Evolutionary conservation across 2,329 filamentous ascomycete species (phyloP), one percentile per base, ranked within the genome.

Genomic region (Xylaria hypoxylon): DNA sequence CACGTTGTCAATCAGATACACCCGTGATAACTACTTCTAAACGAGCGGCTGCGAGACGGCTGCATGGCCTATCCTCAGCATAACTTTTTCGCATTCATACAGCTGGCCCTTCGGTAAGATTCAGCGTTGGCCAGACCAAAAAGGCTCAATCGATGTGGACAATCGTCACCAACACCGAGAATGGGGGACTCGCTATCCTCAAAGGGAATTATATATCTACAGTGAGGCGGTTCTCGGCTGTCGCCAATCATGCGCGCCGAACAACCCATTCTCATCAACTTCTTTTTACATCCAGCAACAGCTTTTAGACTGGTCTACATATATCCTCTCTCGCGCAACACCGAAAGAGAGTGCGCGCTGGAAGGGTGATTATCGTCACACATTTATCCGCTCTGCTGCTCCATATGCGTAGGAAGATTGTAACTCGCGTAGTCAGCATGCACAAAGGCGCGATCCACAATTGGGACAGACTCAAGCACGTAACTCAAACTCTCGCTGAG

Each of bases 391-490:
- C 70, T 69, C 59, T 71, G 69, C 68, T 82, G 81, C 70, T 83
- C 75, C 80, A 89, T 87, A 72, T 89, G 87, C 3, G 86, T 89
- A 1, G 86, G 86, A 64, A 87, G 80, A 69, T 89, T 89, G 72
- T 88, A 89, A 61, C 84, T 87, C 22, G 86, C 83, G 71, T 90
- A 90, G 72, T 90, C 87, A 22, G 88, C 85, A 69, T 91, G 89
- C 17, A 91, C 89, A 79, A 91, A 92, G 0, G 89, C 89, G 63
- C 89, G 82, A 74, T 92, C 89, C 33, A 96, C 92, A 70, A 90
- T 90, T 26, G 92, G 92, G 45, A 96, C 91, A 64, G 90, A 92
- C 80, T 96, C 93, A 38, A 96, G 84, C 68, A 96, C 92, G 79
- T 96, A 94, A 74, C 94, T 92, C 79, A 96, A 78, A 44, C 72